These are phyloP conservation scores for Allium fistulosum DNA, from an alignment of 106 monocot genomes.

Conservation along the genomic window DNA sequence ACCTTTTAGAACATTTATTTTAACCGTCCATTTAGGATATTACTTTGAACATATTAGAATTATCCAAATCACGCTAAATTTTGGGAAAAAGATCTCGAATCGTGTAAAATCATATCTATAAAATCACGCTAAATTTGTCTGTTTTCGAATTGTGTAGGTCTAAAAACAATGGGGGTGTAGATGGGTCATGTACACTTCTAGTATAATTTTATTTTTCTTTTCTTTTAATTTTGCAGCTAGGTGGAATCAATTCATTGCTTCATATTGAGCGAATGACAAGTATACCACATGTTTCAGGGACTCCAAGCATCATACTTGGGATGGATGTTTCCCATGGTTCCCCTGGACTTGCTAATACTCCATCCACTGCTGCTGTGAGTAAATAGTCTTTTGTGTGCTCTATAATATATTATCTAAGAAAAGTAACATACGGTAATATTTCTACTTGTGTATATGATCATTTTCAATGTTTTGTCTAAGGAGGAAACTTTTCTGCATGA, in stretches of 20 bases:
- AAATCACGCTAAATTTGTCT: background rate
- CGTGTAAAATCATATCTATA: too few relatives aligned
- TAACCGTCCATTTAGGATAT: too few relatives aligned
- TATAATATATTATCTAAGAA: too few relatives aligned
- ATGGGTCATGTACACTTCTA: too few relatives aligned
- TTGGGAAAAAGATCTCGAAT: too few relatives aligned
- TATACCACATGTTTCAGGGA: conserved; percentile 1
- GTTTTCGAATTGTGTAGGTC: background rate
- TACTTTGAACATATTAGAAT: too few relatives aligned
- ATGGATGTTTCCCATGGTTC: conserved; percentile 40
- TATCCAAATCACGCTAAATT: too few relatives aligned
- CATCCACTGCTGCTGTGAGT: conserved; percentile 61
- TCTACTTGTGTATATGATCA: background rate
- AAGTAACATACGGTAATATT: too few relatives aligned
- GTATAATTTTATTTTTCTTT: background rate
- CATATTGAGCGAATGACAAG: conserved; percentile 34
- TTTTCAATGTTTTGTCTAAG: too few relatives aligned
- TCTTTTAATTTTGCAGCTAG: conserved; percentile 36
- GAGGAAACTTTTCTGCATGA: too few relatives aligned
- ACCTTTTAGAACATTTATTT: too few relatives aligned
- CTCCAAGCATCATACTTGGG: conserved; percentile 12
- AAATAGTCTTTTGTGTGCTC: conserved; percentile 7
- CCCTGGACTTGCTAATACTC: conserved; percentile 53
- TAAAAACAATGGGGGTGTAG: too few relatives aligned
- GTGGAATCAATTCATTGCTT: conserved; percentile 76